Evolutionary conservation across 1,284 basidiomycete genomes (phyloP), one percentile per base, ranked within the genome.

Genomic region (Meira miltonrushii): DNA sequence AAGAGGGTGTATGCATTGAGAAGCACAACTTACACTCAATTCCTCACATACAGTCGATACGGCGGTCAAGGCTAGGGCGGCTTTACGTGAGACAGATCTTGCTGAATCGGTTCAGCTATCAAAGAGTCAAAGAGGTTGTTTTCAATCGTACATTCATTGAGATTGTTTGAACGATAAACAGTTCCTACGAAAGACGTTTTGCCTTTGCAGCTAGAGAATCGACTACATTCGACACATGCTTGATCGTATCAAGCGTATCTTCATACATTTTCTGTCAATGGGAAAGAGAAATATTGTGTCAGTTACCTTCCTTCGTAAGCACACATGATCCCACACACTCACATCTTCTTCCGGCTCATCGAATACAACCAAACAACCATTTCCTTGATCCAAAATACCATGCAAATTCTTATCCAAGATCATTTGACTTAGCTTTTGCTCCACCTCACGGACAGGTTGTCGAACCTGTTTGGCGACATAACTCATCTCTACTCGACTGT

Each of bases 381-480:
- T 85, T 17, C 91, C 92, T 79, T 97, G 94, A 77, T 97, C 94
- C 21, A 98, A 82, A 2, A 97, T 92, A 6, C 94, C 94, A 66
- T 91, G 85, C 72, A 98, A 86, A 0, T 93, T 86, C 72, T 94
- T 93, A 80, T 98, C 94, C 44, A 98, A 81, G 65, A 98, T 97
- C 94, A 98, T 97, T 79, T 97, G 94, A 52, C 89, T 92, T 54
- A 98, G 80, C 77, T 90, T 92, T 65, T 58, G 19, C 80, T 98
- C 95, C 6, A 98, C 92, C n/a, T 87, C 88, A 72, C 91, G 87
- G 44, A 90, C 81, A 12, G 89, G 89, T 80, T 96, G 92, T 1
- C 89, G 88, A 10, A 98, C 94, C 62, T 86, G 83, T 77, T 90
- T 84, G 2, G 93, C 92, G 12, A 98, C 87, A 75, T 92, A 87